phyloP scores from a whole-genome alignment of 83 land plant species.

The Picea abies region DNA sequence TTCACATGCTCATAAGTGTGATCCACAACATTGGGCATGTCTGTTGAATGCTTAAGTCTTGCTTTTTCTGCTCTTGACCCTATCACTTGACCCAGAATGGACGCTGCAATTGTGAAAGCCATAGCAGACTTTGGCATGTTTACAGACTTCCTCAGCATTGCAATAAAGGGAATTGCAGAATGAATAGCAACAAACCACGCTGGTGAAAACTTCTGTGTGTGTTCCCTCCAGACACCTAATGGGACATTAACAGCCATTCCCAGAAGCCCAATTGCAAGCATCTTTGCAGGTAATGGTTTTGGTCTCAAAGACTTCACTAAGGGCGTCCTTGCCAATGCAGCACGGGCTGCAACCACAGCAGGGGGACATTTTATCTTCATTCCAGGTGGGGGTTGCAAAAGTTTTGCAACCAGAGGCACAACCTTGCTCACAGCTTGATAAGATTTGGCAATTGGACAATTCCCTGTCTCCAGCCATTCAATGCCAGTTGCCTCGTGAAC shows the following conservation, averaged over 20 bases:
- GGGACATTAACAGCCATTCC: conserved; percentile 98
- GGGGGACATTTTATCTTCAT: conserved; percentile 84
- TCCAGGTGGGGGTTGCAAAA: conserved; percentile 76
- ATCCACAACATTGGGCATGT: too few species aligned
- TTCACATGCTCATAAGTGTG: background rate
- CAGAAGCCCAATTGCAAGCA: conserved; percentile 77
- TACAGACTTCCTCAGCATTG: conserved; percentile 90
- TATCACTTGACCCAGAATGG: conserved; percentile 91
- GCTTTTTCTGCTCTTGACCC: conserved; percentile 92
- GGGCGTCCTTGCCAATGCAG: conserved; percentile 83
- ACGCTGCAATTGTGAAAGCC: conserved; percentile 91
- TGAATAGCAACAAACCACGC: conserved; percentile 94
- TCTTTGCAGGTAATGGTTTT: conserved; percentile 80
- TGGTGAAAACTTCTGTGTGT: conserved; percentile 94
- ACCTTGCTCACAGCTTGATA: conserved; percentile 85
- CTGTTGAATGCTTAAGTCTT: conserved; percentile 47
- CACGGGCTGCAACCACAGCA: conserved; percentile 90
- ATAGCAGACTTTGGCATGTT: conserved; percentile 96
- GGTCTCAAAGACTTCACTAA: conserved; percentile 86
- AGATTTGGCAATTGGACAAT: conserved; percentile 97
- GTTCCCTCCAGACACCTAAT: conserved; percentile 95
- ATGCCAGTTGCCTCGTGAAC: conserved; percentile 69
- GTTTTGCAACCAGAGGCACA: conserved; percentile 85
- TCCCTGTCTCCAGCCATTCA: conserved; percentile 93
- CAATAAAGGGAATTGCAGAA: conserved; percentile 96